Percentiles rank a stretch among this genome's conserved stretches.
Evolutionary conservation across 2,329 filamentous ascomycete species (phyloP).

Genomic region (Fusarium siculi): DNA sequence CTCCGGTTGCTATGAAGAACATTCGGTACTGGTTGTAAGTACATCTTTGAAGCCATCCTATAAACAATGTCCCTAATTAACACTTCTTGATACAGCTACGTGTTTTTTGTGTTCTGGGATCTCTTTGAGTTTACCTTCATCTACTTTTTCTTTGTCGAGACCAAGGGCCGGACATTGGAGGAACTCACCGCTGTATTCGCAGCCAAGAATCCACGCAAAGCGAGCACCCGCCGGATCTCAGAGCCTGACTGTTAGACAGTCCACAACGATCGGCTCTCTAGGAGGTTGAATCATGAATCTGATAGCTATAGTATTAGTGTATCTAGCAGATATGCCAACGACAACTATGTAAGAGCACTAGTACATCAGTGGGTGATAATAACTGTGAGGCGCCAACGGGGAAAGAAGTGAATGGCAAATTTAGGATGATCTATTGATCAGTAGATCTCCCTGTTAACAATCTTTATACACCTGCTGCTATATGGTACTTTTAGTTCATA

Average conservation of each 20-base stretch:
- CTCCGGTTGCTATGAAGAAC: not conserved
- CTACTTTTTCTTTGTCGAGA: not conserved
- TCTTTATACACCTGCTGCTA: rapidly evolving
- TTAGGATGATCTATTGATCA: not conserved
- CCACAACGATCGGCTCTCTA: rapidly evolving
- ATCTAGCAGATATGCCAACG: no score
- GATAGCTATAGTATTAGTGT: not conserved
- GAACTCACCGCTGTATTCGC: not conserved
- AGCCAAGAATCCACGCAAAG: not conserved
- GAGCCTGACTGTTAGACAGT: not conserved
- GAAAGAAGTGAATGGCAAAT: no score
- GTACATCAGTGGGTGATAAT: not conserved
- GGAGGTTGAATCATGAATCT: rapidly evolving
- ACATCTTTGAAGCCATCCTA: not conserved
- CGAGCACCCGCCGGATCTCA: not conserved
- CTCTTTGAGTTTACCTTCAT: not conserved
- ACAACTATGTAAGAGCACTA: not conserved
- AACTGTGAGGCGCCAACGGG: not conserved
- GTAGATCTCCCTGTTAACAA: rapidly evolving
- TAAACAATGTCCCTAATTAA: rapidly evolving
- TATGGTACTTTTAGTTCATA: rapidly evolving
- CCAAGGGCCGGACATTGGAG: not conserved
- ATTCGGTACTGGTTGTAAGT: not conserved
- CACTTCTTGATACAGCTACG: not conserved
- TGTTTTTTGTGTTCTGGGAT: not conserved